Percentiles rank a stretch among this genome's conserved stretches.
phyloP scores from a whole-genome alignment of 2,329 filamentous ascomycete species.

The Clonostachys solani region DNA sequence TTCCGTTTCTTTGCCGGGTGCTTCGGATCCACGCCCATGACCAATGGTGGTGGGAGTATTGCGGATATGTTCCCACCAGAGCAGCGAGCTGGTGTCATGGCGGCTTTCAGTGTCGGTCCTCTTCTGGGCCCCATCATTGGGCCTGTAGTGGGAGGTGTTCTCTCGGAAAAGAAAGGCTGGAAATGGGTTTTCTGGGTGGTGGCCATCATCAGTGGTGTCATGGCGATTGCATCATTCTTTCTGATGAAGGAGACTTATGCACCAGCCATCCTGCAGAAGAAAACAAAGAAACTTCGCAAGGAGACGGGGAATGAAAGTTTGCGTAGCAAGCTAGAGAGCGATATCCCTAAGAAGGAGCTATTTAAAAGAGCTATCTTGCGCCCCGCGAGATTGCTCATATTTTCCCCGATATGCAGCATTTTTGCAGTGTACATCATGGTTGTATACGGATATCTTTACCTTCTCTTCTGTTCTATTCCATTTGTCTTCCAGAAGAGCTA shows the following conservation, averaged over 20 bases:
- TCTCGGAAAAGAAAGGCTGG: slow-evolving; percentile 38
- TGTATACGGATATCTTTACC: slow-evolving; percentile 57
- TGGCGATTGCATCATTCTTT: slow-evolving; percentile 12
- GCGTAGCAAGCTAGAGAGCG: slow-evolving; percentile 28
- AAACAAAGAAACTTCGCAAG: slow-evolving; percentile 51
- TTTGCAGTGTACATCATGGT: slow-evolving; percentile 62
- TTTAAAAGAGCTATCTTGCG: slow-evolving; percentile 55
- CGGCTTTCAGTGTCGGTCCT: slow-evolving; percentile 59
- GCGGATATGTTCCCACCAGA: slow-evolving; percentile 58
- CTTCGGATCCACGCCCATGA: slow-evolving; percentile 59
- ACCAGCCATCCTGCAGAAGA: slow-evolving; percentile 49
- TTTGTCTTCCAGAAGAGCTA: slow-evolving; percentile 53
- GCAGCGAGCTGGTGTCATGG: slow-evolving; percentile 59
- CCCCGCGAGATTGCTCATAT: slow-evolving; percentile 59
- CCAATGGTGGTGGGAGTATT: slow-evolving; percentile 62
- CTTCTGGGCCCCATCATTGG: slow-evolving; percentile 53
- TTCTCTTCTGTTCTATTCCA: slow-evolving; percentile 44
- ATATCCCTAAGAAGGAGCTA: slow-evolving; percentile 7
- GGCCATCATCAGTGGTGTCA: slow-evolving; percentile 12
- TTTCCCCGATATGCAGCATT: slow-evolving; percentile 59
- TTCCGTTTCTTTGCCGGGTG: slow-evolving; percentile 59
- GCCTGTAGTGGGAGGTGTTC: slow-evolving; percentile 37
- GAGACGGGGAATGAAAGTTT: slow-evolving; percentile 42
- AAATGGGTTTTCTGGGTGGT: slow-evolving; percentile 38
- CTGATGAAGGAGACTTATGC: slow-evolving; percentile 57